Base-by-base conservation (phyloP, 495 filamentous ascomycete species). In the Cladorrhinum samala region DNA sequence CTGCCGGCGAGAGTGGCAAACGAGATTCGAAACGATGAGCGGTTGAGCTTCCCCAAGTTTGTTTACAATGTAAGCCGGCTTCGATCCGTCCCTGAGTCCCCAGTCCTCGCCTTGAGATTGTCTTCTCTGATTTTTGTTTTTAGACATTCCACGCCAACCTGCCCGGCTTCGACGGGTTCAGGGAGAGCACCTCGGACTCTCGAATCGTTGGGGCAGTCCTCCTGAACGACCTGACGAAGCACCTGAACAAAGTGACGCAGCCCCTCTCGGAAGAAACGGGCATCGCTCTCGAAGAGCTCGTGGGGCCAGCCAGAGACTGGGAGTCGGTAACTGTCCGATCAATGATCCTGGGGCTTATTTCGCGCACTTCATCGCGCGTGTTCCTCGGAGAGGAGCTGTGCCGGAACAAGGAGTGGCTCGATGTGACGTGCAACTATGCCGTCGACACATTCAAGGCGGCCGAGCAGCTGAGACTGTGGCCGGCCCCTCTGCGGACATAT, bases 341-440 rank as follows among this genome's bases (percentile, higher is more conserved):
- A 2, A 48, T 40, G 14, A 5, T 71, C 7, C 59, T 71, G 8
- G 51, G 61, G 6, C 19, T 78, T 0, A 58, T 79, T 30, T 63
- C 71, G 9, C 72, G 71, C 18, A 59, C 78, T 14, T 72, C 75
- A 0, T 69, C 72, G 1, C 63, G 71, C 17, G 60, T 77, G 42
- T 80, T 81, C 48, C 56, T 79, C 2, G 79, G 79, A 18, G 59
- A 70, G 2, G 64, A 72, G n/a, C 53, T 79, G 3, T 71, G 72
- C 49, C 68, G 72, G 17, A 64, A 77, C 47, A 57, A 65, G 6
- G 60, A 70, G 19, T 80, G 76, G 77, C 61, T 77, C 9, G 51
- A 54, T 0, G 64, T 75, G 1, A 66, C 70, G 0, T 60, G 70
- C 14, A 55, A 69, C 19, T 78, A 76, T 53, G 68, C 73, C 1